phyloP scores from a whole-genome alignment of 768 basidiomycete genomes.

The Panellus pusillus region DNA sequence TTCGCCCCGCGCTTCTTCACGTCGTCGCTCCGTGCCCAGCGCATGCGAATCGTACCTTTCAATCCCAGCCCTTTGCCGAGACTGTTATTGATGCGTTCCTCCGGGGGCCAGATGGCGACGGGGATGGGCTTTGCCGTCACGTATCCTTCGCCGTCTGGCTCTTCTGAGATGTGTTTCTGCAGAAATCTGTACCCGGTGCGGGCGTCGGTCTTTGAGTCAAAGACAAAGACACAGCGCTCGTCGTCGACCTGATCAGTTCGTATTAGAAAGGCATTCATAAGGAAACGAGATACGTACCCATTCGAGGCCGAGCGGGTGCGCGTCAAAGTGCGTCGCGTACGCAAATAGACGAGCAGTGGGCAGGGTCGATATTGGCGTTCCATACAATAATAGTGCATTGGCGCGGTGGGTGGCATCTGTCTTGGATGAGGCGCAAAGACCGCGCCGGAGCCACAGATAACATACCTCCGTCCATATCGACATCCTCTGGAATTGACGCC shows the following conservation, averaged over 20 bases:
- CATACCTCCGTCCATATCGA: slow-evolving; percentile 37
- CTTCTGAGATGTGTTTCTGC: slow-evolving; percentile 51
- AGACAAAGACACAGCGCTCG: slow-evolving; percentile 78
- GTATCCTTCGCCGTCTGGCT: slow-evolving; percentile 56
- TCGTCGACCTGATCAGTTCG: slow-evolving; percentile 55
- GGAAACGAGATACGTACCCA: slow-evolving; percentile 43
- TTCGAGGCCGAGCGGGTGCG: slow-evolving; percentile 73
- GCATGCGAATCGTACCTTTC: slow-evolving; percentile 66
- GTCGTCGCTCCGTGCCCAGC: slow-evolving; percentile 73
- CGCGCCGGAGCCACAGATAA: neutral
- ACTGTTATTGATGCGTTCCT: slow-evolving; percentile 71
- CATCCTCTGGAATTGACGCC: slow-evolving; percentile 33
- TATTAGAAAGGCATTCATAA: neutral
- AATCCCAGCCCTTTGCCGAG: slow-evolving; percentile 70
- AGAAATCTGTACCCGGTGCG: slow-evolving; percentile 50
- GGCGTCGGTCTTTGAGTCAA: slow-evolving; percentile 55
- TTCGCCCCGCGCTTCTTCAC: slow-evolving; percentile 78
- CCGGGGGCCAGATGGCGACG: slow-evolving; percentile 73
- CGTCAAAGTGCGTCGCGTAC: slow-evolving; percentile 77
- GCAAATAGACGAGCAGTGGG: slow-evolving; percentile 79
- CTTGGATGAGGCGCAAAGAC: neutral
- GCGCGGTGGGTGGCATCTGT: slow-evolving; percentile 50
- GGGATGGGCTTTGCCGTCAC: slow-evolving; percentile 71
- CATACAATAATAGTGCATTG: slow-evolving; percentile 73
- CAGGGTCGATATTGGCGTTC: slow-evolving; percentile 71